A percentile compares a stretch with the other conserved stretches of the same genome.
Evolutionary conservation across 805 yeast genomes (phyloP).

Genomic region (Dipodascus albidus): DNA sequence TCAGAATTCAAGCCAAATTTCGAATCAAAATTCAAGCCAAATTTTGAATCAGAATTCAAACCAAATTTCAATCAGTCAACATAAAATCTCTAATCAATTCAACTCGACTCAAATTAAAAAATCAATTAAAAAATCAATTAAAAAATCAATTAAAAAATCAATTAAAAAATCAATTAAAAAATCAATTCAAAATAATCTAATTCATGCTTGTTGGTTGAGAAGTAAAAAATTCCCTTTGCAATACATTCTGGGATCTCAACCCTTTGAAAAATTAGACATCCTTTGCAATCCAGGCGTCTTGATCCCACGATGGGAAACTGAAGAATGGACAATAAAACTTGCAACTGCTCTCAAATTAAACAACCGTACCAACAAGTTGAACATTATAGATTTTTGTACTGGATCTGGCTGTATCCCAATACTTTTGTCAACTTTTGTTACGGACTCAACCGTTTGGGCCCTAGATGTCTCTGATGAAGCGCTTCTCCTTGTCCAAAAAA

Average conservation of each 20-base stretch:
- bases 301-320: conserved; percentile 93
- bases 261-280: conserved; percentile 63
- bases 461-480: conserved; percentile 51
- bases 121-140: no score
- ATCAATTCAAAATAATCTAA: no score
- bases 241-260: conserved; percentile 76
- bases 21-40: no score
- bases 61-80: no score
- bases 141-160: no score
- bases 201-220: conserved; percentile 43
- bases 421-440: conserved; percentile 28
- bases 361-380: conserved; percentile 10
- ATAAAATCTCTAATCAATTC: no score
- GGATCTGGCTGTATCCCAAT: conserved; percentile 85
- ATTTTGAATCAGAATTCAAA: no score
- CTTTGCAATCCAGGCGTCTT: conserved; percentile 53
- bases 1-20: no score
- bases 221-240: conserved; percentile 59
- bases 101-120: no score
- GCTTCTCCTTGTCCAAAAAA: conserved; percentile 16
- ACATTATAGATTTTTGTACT: conserved; percentile 62
- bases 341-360: conserved; percentile 14
- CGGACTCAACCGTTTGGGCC: conserved; percentile 28
- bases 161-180: no score
- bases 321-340: conserved; percentile 64